Percentiles rank a stretch among this genome's conserved stretches.
These are phyloP conservation scores for Beauveria sp. DNA, from an alignment of 2,329 filamentous ascomycete genomes.

Conservation along the genomic window DNA sequence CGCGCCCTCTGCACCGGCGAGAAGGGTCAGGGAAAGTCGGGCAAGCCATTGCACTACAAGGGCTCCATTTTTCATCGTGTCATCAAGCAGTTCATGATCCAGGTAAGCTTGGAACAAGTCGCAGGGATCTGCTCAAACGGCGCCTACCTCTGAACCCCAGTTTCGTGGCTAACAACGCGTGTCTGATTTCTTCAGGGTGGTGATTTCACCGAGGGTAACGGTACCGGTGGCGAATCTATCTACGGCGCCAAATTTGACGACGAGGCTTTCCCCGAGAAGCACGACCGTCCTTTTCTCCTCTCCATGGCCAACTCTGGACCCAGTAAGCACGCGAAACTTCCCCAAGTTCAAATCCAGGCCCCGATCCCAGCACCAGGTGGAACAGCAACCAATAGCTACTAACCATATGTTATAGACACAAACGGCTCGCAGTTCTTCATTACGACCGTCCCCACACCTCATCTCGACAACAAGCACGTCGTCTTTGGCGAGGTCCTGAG, in stretches of 20 bases:
- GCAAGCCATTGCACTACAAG: conserved; percentile 89
- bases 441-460: conserved; percentile 89
- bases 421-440: conserved; percentile 99
- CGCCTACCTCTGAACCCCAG: not conserved
- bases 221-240: conserved; percentile 93
- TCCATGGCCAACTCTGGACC: conserved; percentile 98
- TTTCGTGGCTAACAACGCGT: not conserved
- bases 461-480: conserved; percentile 93
- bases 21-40: conserved; percentile 74
- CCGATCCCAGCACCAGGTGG: too few relatives aligned
- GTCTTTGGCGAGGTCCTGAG: conserved; percentile 92
- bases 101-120: conserved; percentile 17
- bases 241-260: conserved; percentile 97
- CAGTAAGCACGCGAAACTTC: conserved; percentile 41
- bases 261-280: conserved; percentile 89
- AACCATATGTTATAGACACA: conserved; percentile 46
- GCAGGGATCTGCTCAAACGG: not conserved
- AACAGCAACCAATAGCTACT: not conserved
- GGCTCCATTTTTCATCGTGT: conserved; percentile 89
- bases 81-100: conserved; percentile 97
- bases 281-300: conserved; percentile 86
- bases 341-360: not conserved
- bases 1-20: conserved; percentile 89
- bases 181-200: conserved; percentile 58
- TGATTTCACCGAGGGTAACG: conserved; percentile 92